Evolutionary conservation across 176 grass and related monocot species (phyloP).

Genomic region (Oryza nivara): DNA sequence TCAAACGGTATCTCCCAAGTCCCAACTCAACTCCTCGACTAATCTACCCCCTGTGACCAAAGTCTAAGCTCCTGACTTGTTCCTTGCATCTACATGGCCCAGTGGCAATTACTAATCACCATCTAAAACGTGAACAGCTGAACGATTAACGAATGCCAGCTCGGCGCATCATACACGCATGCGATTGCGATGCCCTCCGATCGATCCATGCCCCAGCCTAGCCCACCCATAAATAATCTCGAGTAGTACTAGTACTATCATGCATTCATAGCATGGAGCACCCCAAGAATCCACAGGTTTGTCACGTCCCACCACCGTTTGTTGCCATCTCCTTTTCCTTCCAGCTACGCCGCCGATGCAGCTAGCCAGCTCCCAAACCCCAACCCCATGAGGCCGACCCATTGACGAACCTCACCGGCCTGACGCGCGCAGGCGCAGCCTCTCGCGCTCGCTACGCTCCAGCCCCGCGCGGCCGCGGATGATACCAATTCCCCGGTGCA

Average conservation of each 20-base stretch:
- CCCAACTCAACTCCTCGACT: neutral
- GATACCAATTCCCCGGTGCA: too few species aligned
- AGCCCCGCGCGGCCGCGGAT: neutral
- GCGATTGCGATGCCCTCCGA: neutral
- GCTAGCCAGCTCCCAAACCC: neutral
- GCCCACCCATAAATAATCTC: too few species aligned
- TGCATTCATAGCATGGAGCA: neutral
- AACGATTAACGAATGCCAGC: neutral
- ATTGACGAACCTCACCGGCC: too few species aligned
- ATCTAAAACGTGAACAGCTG: neutral
- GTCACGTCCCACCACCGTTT: slow-evolving; percentile 30
- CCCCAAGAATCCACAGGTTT: neutral
- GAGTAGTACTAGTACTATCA: too few species aligned
- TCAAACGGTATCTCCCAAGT: neutral
- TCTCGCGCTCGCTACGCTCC: neutral
- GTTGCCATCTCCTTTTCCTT: neutral
- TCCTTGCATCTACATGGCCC: neutral
- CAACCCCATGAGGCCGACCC: neutral
- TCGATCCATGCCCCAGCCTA: too few species aligned
- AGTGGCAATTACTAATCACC: neutral
- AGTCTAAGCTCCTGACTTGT: neutral
- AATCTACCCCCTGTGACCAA: neutral
- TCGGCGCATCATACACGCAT: neutral
- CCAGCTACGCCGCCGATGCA: neutral
- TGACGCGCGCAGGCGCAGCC: too few species aligned